A percentile compares a stretch with the other conserved stretches of the same genome.
Conservation (phyloP, 371 early-diverging fungal species). For the Haplosporangium sp. region DNA sequence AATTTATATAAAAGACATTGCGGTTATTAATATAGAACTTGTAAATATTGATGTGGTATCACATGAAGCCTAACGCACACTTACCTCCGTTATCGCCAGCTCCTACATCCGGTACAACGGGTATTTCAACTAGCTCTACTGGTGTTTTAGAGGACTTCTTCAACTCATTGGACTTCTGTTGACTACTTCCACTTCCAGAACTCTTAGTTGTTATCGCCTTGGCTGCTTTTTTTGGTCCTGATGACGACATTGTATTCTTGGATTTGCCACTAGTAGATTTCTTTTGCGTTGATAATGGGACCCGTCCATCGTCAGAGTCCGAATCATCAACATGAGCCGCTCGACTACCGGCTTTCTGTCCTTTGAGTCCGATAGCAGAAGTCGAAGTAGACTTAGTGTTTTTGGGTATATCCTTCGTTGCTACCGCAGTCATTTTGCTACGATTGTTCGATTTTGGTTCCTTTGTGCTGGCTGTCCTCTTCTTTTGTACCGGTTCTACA, state of each 20-base stretch:
- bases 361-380: neutral
- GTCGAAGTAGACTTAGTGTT: neutral
- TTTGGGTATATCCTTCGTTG: slow-evolving; percentile 19
- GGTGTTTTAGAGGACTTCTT: neutral
- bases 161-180: neutral
- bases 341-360: neutral
- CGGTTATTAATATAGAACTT: neutral
- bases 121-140: slow-evolving; percentile 22
- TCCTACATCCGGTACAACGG: slow-evolving; percentile 39
- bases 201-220: neutral
- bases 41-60: neutral
- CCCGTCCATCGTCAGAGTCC: slow-evolving; percentile 6
- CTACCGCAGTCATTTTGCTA: neutral
- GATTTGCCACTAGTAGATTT: neutral
- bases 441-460: slow-evolving; percentile 10
- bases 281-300: slow-evolving; percentile 7
- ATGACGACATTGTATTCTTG: neutral
- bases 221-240: neutral
- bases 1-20: neutral
- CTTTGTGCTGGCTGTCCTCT: slow-evolving; percentile 12
- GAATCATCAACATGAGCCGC: neutral
- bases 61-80: neutral
- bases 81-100: slow-evolving; percentile 27
- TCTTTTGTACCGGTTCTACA: slow-evolving; percentile 12
- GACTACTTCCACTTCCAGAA: neutral